Evolutionary conservation across 371 early-diverging fungal species (phyloP), one percentile per base, ranked within the genome.

Genomic region (Syncephalastrum racemosum): DNA sequence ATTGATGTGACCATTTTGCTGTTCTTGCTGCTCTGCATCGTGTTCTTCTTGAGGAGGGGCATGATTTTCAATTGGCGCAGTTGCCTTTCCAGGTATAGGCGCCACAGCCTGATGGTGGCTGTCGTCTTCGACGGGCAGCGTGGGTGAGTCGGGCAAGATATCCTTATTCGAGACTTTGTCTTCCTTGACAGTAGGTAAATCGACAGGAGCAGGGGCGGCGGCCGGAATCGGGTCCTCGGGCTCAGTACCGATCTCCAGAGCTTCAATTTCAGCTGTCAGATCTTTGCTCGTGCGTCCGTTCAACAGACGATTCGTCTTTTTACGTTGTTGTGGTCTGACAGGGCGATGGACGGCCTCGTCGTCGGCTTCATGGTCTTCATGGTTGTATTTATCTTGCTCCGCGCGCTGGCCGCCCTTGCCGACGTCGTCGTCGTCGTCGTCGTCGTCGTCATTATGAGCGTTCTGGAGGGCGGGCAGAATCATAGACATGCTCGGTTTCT

Each of bases 201-300:
- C 54, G 20, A 45, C 54, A 53, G 44, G 54, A 53, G 44, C 54
- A 27, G 41, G 44, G 3, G 23, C 54, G 8, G 44, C 54, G 7
- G 39, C 39, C 19, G 41, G 44, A 1, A 43, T 23, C 3, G 41
- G 44, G 7, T 40, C 43, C 44, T 42, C 45, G 5, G 47, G 27
- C 19, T 54, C 39, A 1, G 56, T 18, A 15, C 48, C 40, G 10
- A 56, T 39, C 49, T 56, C 49, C 5, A 56, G 27, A 13, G 56
- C 56, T 48, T 48, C 48, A 19, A 56, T 56, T 49, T 56, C 56
- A 8, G 56, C 50, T 4, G 44, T 22, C 18, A 56, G 48, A 20
- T 56, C 56, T 13, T 31, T 19, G 20, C 40, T 31, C 10, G 36
- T 31, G 36, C 36, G 36, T 31, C 36, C 36, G 2, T 31, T 31